phyloP scores from a whole-genome alignment of 768 basidiomycete species.

The Tephrocybe sp. region DNA sequence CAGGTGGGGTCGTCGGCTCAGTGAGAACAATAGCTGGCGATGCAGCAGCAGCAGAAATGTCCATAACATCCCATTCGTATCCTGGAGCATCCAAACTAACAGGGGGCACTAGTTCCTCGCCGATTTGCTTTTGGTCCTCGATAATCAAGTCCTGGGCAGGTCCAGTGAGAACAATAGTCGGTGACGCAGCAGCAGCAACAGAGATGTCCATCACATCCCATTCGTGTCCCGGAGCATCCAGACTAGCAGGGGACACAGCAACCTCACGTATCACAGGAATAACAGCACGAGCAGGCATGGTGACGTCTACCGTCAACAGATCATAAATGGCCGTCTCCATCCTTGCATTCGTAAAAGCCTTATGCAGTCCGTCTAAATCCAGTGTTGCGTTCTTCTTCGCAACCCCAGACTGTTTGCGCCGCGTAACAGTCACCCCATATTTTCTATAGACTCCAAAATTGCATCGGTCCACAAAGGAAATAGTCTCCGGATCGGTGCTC shows the following conservation, averaged over 20 bases:
- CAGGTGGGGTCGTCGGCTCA: conserved; percentile 8
- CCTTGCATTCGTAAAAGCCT: conserved; percentile 2
- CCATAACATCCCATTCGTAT: too few species aligned
- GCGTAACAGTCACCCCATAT: neutral
- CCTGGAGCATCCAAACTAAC: too few species aligned
- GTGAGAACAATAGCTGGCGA: conserved; percentile 19
- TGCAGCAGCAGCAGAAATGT: neutral
- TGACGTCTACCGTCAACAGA: conserved; percentile 14
- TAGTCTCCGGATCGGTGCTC: neutral
- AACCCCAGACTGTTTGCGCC: conserved; percentile 5
- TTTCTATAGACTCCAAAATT: conserved; percentile 14
- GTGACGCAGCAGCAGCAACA: conserved; percentile 4
- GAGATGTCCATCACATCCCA: too few species aligned
- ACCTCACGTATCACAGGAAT: neutral
- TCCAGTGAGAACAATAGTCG: conserved; percentile 17
- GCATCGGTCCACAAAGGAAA: conserved; percentile 10
- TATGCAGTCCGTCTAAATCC: neutral
- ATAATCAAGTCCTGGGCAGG: too few species aligned
- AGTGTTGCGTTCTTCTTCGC: conserved; percentile 8
- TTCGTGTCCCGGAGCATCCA: too few species aligned
- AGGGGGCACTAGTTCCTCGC: too few species aligned
- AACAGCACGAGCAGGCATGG: neutral
- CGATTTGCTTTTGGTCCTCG: neutral
- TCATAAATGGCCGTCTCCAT: conserved; percentile 21
- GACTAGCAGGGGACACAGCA: neutral